Conservation (phyloP, 345 rosid species). For the Litchi chinensis region DNA sequence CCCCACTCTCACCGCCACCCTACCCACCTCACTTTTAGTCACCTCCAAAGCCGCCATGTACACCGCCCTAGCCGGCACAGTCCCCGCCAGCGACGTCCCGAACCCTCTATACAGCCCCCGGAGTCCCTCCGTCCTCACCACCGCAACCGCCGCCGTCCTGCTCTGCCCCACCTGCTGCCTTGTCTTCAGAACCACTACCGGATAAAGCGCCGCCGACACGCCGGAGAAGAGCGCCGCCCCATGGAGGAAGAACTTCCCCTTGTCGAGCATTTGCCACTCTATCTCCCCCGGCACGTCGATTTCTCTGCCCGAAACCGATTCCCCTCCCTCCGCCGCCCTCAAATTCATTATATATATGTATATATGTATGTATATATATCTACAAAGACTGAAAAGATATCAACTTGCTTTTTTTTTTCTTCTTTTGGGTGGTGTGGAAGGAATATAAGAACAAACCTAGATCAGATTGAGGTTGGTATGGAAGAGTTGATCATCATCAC, state of each 20-base stretch:
- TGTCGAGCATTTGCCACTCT: slow-evolving; percentile 92
- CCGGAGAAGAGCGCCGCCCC: slow-evolving; percentile 94
- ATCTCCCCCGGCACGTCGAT: slow-evolving; percentile 68
- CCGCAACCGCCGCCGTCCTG: slow-evolving; percentile 48
- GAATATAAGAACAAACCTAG: slow-evolving; percentile 1
- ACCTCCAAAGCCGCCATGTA: slow-evolving; percentile 92
- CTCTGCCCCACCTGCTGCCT: slow-evolving; percentile 76
- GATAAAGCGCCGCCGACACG: slow-evolving; percentile 80
- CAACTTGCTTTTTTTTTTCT: background rate
- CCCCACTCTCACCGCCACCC: slow-evolving; percentile 68
- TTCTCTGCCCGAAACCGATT: slow-evolving; percentile 38
- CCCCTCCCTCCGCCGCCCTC: slow-evolving; percentile 54
- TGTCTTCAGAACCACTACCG: slow-evolving; percentile 78
- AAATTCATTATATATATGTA: slow-evolving; percentile 38
- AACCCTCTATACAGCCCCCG: slow-evolving; percentile 87
- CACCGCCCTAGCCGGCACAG: slow-evolving; percentile 88
- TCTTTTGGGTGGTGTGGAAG: slow-evolving; percentile 28
- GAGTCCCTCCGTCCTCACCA: slow-evolving; percentile 67
- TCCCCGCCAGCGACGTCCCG: slow-evolving; percentile 86
- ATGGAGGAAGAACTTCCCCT: slow-evolving; percentile 79
- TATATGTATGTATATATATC: background rate
- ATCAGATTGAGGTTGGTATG: slow-evolving; percentile 19
- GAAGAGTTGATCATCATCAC: slow-evolving; percentile 5
- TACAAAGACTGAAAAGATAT: background rate
- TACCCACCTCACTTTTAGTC: slow-evolving; percentile 81